Base-by-base conservation (phyloP, 2,329 filamentous ascomycete genomes). In the Lojkania enalia region DNA sequence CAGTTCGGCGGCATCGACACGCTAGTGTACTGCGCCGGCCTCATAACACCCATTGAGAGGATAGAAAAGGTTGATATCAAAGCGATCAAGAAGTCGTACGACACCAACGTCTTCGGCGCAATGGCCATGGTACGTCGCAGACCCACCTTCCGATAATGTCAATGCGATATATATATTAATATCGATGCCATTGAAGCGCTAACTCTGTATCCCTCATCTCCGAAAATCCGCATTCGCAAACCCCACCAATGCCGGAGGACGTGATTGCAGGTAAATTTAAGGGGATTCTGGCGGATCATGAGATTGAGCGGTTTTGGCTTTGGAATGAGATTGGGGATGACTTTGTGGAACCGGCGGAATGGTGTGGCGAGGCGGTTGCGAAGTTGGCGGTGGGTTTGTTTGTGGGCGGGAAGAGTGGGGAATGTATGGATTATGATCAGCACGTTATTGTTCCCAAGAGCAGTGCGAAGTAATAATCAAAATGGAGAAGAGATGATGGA, bases 91-190 rank as follows among this genome's bases (percentile, higher is more conserved):
- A 44, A 19, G 27, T 46, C 51, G 7, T 61, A 53, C 37, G 58
- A 56, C 25, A 52, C 60, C 15, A 61, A 63, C 44, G 52, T 61
- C 18, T 61, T 63, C 25, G 60, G 58, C 7, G 51, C 54, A 3
- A 57, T 60, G 46, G 52, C 42, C 3, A 60, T 61, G 53, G 60
- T 59, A 57, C 4, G 47, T 15, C 20, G 20, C 27, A 18, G 3
- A 33, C 20, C 20, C 14, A 12, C 20, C 37, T 29, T 5, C 15
- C 30, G 15, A 33, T 15, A 33, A 7, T 9, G 30, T 33, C 30
- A 42, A 39, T 18, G n/a, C n/a, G n/a, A n/a, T n/a, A n/a, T n/a
- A 20, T 45, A 13, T 43, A 40, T n/a, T 29, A 15, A 35, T 4
- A 6, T 20, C 11, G 29, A 15, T n/a, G 19, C 14, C 19, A 6